A percentile compares a stretch with the other conserved stretches of the same genome.
phyloP scores from a whole-genome alignment of 148 eudicot species.

The Camellia lanceoleosa region DNA sequence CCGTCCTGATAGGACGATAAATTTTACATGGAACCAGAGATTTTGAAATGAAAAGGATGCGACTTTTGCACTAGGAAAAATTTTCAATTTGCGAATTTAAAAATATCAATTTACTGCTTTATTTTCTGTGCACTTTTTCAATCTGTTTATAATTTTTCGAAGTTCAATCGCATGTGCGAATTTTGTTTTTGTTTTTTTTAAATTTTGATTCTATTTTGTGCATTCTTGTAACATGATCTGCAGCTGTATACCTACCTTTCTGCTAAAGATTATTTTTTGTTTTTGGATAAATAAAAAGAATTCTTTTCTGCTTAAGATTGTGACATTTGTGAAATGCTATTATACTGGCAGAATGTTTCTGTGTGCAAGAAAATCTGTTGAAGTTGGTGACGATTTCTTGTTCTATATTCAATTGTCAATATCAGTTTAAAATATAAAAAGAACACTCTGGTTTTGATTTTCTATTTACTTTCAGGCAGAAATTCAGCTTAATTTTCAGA shows the following conservation, averaged over 20 bases:
- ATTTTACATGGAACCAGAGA: neutral
- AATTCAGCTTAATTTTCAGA: conserved; percentile 86
- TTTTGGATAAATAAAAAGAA: too few relatives aligned
- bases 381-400: conserved; percentile 6
- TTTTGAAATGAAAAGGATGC: neutral
- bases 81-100: too few relatives aligned
- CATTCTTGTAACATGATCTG: neutral
- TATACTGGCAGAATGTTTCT: neutral
- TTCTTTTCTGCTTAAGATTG: neutral
- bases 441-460: neutral
- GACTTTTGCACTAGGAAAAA: neutral
- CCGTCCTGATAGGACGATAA: neutral
- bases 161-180: neutral
- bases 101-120: neutral
- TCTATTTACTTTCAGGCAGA: conserved; percentile 66
- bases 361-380: neutral
- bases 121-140: neutral
- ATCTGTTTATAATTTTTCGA: neutral
- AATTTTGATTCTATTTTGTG: neutral
- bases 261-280: neutral
- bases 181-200: neutral
- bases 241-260: neutral
- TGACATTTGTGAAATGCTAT: neutral
- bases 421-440: neutral
- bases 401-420: neutral